Base-by-base conservation (phyloP, 768 basidiomycete genomes). In the Phanerochaete sordida region DNA sequence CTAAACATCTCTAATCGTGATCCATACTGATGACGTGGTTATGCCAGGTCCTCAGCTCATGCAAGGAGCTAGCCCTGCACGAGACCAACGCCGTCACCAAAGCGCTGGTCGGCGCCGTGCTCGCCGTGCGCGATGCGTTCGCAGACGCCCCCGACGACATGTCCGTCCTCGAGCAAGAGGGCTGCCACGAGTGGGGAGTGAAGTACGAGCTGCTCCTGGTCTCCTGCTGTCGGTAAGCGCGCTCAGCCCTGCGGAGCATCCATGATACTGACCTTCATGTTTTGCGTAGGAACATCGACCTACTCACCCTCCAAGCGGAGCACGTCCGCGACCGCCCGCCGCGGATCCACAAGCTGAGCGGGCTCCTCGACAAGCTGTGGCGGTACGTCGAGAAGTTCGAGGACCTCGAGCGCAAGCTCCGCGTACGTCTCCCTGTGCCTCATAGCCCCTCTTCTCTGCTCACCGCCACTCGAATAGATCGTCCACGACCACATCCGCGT, bases 311-410 rank as follows among this genome's bases (percentile, higher is more conserved):
- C n/a, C 45, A 33, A n/a, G 52, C 33, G 12, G 39, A 47, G 5
- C 43, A 54, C 11, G 28, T 60, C 21, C 35, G 51, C 12, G 30
- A 50, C 16, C 52, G 59, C 6, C 45, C 43, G 13, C 52, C 52
- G 21, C 51, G 52, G n/a, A 43, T 54, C n/a, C 26, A 47, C 59
- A 52, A 48, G n/a, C 16, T 60, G 21, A 44, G 21, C 9, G 27
- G 5, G 8, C 13, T 54, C 26, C 35, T 54, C 23, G 23, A 54
- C 21, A 55, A 48, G 43, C 52, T 60, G 3, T 52, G 51, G 59
- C 33, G 45, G 30, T 60, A 27, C 39, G 37, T 46, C n/a, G 37
- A 33, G 39, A 60, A 60, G 45, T 55, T 60, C 26, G 52, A 55
- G 39, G 59, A 60, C 52, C 39, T 60, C 16, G 51, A 44, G n/a